Base-by-base conservation (phyloP, 805 yeast genomes). In the Schwanniomyces occidentalis region DNA sequence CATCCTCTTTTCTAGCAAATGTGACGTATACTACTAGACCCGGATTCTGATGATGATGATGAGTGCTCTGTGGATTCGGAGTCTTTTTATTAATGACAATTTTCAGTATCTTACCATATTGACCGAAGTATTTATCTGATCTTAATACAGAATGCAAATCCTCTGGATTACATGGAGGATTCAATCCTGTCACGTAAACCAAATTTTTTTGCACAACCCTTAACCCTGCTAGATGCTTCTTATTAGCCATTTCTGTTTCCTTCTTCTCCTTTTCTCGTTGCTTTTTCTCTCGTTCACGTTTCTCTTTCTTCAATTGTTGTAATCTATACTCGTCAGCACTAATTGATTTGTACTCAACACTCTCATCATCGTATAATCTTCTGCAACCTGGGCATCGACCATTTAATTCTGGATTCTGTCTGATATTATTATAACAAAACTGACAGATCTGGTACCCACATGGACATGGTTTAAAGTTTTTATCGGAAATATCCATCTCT, bases 391-490 rank as follows among this genome's bases (percentile, higher is more conserved):
- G 99, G 65, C 99, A 93, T 48, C 88, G 78, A 3, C 97, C 98
- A 57, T 90, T 90, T 44, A 91, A 69, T 58, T 93, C 96, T 2
- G 97, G 97, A 50, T 91, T 91, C 46, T 88, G 93, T 45, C 96
- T 77, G 52, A 93, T 93, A 59, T 90, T 91, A 66, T 93, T 93
- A 72, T 91, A 93, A 62, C 99, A 93, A 58, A 93, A 93, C 71
- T 91, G 98, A 61, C 99, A 93, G 39, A 93, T 86, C 60, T 95
- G 97, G 55, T 93, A 93, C 13, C 99, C 99, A 68, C 99, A 93
- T 1, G 98, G 98, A 70, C 99, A 93, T n/a, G 99, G 99, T 61
- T 85, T 88, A 73, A 93, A 93, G 66, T 89, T 87, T 55, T 85
- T 88, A 63, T 93, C 99, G 12, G 95, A 85, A 30, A 91, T 80